Base-by-base conservation (phyloP, 2,329 filamentous ascomycete genomes). In the Nannizziopsis barbatae region DNA sequence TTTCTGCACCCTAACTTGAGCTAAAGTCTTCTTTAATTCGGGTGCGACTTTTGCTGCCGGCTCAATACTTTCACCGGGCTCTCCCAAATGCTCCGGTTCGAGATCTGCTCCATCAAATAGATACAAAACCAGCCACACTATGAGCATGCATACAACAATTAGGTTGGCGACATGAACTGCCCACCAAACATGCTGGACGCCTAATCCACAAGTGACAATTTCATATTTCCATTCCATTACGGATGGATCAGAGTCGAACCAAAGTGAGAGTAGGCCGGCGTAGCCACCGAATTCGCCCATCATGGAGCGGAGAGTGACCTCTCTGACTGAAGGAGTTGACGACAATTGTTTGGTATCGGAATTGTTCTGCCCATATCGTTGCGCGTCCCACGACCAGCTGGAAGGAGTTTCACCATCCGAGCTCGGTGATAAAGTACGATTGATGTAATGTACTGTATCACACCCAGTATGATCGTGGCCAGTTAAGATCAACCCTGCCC, bases 271-370 rank as follows among this genome's bases (percentile, higher is more conserved):
- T 37, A 98, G 72, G 0, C 88, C 92, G 0, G 88, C 87, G 62
- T 95, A 92, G 15, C 92, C 92, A n/a, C 80, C 83, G 65, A 84
- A 98, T 49, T 86, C 85, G 49, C 92, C 92, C 92, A 98, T 98
- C 88, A 98, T 96, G 65, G 87, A 95, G 51, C 89, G 81, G 1
- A 98, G 84, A 0, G 92, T 98, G 55, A 96, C 80, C 67, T 98
- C 92, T 22, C 90, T 75, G 5, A 95, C 71, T 60, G 17, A 81
- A 53, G 51, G 63, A n/a, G 38, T 31, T 14, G 38, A 33, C 4
- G 43, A 20, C 10, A 32, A 43, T 15, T 17, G 12, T 0, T 36
- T 31, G 22, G 35, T 47, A 50, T 9, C 20, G 5, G 17, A 20
- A 8, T 2, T 5, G 30, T 47, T 31, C 10, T 41, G 15, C 18